Conservation (phyloP, 75 land plant genomes). For the Picea glauca region DNA sequence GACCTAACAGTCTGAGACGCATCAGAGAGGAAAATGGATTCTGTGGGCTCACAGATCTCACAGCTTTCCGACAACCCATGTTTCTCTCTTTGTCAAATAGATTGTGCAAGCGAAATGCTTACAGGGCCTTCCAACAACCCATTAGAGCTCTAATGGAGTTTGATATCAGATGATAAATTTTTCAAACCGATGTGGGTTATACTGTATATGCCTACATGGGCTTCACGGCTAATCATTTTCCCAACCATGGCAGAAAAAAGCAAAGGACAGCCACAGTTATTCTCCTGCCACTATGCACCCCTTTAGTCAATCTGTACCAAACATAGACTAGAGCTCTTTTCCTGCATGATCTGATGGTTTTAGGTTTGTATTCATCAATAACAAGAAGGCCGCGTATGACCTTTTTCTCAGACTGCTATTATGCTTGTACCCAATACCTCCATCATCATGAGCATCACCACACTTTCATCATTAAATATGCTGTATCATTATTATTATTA, state of each 20-base stretch:
- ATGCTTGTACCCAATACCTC: neutral
- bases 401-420: conserved; percentile 9
- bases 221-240: neutral
- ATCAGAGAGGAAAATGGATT: neutral
- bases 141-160: neutral
- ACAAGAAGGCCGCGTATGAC: neutral
- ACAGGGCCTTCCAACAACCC: neutral
- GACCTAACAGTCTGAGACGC: neutral
- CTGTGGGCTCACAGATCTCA: conserved; percentile 4
- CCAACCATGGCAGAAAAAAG: neutral
- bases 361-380: neutral
- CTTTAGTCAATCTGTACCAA: neutral
- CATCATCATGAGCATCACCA: conserved; percentile 1
- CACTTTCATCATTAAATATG: conserved; percentile 2
- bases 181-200: neutral
- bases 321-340: neutral
- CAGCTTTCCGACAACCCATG: neutral
- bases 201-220: neutral
- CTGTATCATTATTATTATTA: neutral
- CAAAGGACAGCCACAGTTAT: neutral
- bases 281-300: neutral
- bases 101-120: neutral
- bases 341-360: neutral
- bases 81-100: neutral
- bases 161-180: too few relatives aligned